Percentiles rank a stretch among this genome's conserved stretches.
Evolutionary conservation across 305 asterid species (phyloP).

Genomic region (Fraxinus greggii): DNA sequence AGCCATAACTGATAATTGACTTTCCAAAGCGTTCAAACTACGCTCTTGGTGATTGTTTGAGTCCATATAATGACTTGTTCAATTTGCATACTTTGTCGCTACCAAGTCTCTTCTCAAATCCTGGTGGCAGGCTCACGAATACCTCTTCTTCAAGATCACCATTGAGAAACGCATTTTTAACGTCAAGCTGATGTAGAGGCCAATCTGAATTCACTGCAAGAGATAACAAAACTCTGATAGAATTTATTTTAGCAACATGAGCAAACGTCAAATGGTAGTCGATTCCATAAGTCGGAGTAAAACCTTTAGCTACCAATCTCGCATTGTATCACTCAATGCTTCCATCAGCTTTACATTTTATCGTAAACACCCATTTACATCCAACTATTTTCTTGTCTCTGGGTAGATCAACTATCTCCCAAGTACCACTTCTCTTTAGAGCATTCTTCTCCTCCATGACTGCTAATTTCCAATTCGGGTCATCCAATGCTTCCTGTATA

Average conservation of each 20-base stretch:
- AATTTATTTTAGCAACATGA: too few species aligned
- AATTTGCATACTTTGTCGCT: too few species aligned
- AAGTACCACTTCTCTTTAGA: background rate
- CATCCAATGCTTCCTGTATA: background rate
- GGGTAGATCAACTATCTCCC: background rate
- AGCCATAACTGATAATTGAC: background rate
- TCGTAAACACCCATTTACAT: constrained; percentile 3
- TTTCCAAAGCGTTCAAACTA: constrained; percentile 1
- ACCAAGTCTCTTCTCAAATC: background rate
- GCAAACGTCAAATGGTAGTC: too few species aligned
- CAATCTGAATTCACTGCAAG: too few species aligned
- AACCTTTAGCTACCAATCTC: too few species aligned
- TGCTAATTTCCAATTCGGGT: background rate
- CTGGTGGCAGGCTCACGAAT: too few species aligned
- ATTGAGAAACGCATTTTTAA: too few species aligned
- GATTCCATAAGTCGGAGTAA: too few species aligned
- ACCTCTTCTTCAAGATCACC: too few species aligned
- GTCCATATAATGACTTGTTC: background rate
- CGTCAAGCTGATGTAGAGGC: too few species aligned
- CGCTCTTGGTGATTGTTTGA: background rate
- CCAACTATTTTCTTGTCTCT: background rate
- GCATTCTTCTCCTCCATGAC: constrained; percentile 10
- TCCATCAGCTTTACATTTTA: constrained; percentile 14
- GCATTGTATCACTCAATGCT: background rate
- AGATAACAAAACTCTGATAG: too few species aligned